phyloP scores from a whole-genome alignment of 352 stramenopile species.

The Phytophthora boehmeriae region DNA sequence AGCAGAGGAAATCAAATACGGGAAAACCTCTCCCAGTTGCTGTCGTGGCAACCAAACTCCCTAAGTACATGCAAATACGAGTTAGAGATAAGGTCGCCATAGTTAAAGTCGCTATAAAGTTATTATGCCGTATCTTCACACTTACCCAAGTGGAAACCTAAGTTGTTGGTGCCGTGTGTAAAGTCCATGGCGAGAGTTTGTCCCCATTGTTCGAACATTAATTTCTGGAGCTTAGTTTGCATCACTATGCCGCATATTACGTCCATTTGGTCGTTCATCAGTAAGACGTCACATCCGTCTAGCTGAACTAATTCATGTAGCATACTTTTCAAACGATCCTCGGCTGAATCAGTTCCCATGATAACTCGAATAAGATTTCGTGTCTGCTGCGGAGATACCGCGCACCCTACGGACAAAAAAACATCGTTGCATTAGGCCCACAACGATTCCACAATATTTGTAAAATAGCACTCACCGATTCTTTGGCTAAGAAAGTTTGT shows the following conservation, averaged over 20 bases:
- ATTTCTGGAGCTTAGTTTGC: background rate
- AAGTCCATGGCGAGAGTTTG: background rate
- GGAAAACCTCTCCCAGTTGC: slow-evolving; percentile 20
- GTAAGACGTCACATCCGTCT: slow-evolving; percentile 11
- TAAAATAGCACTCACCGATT: slow-evolving; percentile 14
- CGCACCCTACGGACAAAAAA: slow-evolving; percentile 5
- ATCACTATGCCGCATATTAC: background rate
- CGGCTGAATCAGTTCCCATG: slow-evolving; percentile 7
- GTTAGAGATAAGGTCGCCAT: background rate
- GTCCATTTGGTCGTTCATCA: slow-evolving; percentile 11
- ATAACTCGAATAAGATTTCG: slow-evolving; percentile 18
- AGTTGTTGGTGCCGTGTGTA: background rate
- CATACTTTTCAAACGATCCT: slow-evolving; percentile 17
- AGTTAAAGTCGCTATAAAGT: background rate
- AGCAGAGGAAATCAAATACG: slow-evolving; percentile 23
- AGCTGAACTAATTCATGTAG: slow-evolving; percentile 14
- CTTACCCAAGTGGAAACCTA: background rate
- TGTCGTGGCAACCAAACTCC: slow-evolving; percentile 24
- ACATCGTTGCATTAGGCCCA: background rate
- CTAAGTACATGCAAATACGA: slow-evolving; percentile 3
- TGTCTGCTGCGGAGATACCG: slow-evolving; percentile 15
- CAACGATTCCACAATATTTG: background rate
- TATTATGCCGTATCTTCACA: background rate
- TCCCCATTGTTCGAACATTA: slow-evolving; percentile 1
- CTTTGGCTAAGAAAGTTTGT: slow-evolving; percentile 15